A percentile compares a stretch with the other conserved stretches of the same genome.
phyloP scores from a whole-genome alignment of 768 basidiomycete genomes.

The Rhodosporidiobolus sp. region DNA sequence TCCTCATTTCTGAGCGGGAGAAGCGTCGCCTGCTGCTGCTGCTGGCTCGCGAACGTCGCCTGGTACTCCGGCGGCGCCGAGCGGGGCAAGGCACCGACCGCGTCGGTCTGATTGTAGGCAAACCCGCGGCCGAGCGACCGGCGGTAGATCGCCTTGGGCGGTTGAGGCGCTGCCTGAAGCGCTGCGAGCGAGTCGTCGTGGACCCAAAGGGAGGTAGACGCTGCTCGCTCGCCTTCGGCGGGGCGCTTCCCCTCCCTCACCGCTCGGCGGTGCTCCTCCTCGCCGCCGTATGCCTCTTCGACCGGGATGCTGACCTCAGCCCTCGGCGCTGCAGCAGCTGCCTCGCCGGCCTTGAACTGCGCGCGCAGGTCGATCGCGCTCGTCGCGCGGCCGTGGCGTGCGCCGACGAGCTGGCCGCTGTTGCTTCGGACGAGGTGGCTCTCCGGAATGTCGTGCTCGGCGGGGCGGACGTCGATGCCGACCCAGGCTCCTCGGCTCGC shows the following conservation, averaged over 20 bases:
- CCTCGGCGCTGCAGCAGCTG: neutral
- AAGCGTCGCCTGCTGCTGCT: neutral
- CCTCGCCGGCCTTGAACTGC: slow-evolving; percentile 31
- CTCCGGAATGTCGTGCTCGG: slow-evolving; percentile 22
- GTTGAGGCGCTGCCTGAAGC: neutral
- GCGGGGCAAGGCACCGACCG: slow-evolving; percentile 3
- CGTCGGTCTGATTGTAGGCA: slow-evolving; percentile 15
- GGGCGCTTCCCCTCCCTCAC: slow-evolving; percentile 25
- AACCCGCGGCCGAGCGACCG: neutral
- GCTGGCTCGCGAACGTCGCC: slow-evolving; percentile 15
- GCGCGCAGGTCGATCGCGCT: slow-evolving; percentile 34
- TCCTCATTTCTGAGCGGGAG: neutral
- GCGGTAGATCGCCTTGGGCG: neutral
- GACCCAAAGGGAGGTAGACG: neutral
- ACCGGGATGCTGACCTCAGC: slow-evolving; percentile 17
- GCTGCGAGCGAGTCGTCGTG: neutral
- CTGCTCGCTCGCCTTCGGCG: slow-evolving; percentile 23
- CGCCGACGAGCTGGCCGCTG: slow-evolving; percentile 24
- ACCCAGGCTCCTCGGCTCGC: slow-evolving; percentile 4
- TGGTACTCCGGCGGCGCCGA: slow-evolving; percentile 14
- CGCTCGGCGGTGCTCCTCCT: neutral
- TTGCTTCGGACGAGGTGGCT: slow-evolving; percentile 19
- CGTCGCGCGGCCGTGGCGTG: slow-evolving; percentile 9
- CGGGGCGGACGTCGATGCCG: slow-evolving; percentile 25
- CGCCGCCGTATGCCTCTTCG: neutral